A percentile compares a stretch with the other conserved stretches of the same genome.
These are phyloP conservation scores for Penicillium occitanis DNA, from an alignment of 2,329 filamentous ascomycete genomes.

Conservation along the genomic window DNA sequence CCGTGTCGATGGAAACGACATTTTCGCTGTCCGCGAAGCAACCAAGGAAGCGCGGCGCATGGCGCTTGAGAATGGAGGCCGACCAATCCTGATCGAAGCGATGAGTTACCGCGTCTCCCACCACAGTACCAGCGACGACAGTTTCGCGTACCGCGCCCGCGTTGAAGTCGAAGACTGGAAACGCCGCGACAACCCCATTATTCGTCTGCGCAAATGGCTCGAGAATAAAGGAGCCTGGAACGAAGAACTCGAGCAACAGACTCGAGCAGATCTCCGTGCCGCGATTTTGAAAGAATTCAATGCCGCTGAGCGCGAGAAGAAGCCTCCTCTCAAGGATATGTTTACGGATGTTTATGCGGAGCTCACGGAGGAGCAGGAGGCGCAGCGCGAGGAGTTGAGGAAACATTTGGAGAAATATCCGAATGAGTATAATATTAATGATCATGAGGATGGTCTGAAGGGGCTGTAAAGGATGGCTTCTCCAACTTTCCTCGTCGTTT, in stretches of 20 bases:
- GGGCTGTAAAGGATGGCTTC: conserved; percentile 50
- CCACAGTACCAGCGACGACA: conserved; percentile 95
- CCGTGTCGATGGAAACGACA: conserved; percentile 89
- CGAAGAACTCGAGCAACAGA: conserved; percentile 74
- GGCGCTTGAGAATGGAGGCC: conserved; percentile 76
- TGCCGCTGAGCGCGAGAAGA: conserved; percentile 62
- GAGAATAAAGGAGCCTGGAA: conserved; percentile 82
- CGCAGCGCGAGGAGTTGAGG: conserved; percentile 74
- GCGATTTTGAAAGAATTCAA: conserved; percentile 82
- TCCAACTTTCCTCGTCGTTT: not conserved
- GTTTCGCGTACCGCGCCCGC: conserved; percentile 88
- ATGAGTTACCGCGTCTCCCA: conserved; percentile 99
- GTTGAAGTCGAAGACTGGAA: conserved; percentile 97
- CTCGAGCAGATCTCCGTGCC: conserved; percentile 65
- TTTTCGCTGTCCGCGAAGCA: conserved; percentile 81
- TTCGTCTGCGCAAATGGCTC: conserved; percentile 83
- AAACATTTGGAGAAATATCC: conserved; percentile 82
- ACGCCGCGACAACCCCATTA: conserved; percentile 82
- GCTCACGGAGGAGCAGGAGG: conserved; percentile 72
- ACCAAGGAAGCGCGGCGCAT: conserved; percentile 74
- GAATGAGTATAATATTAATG: conserved; percentile 80
- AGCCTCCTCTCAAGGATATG: conserved; percentile 53
- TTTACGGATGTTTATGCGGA: conserved; percentile 91
- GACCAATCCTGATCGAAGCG: conserved; percentile 83
- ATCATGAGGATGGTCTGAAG: conserved; percentile 71